These are phyloP conservation scores for Fusarium oxysporum DNA, from an alignment of 2,329 filamentous ascomycete species.

Conservation along the genomic window DNA sequence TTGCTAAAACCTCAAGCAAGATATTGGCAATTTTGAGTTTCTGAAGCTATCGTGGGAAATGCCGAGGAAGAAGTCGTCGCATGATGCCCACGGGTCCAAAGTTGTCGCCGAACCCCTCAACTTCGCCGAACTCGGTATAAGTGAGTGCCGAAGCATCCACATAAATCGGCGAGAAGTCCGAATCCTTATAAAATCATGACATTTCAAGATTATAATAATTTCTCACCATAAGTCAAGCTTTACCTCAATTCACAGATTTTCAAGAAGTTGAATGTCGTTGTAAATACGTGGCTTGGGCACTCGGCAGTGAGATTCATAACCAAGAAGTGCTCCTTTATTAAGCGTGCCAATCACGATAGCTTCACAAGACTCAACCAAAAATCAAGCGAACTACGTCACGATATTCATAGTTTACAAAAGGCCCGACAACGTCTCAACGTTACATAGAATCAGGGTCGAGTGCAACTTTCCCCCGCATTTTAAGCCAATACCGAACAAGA, in stretches of 20 bases:
- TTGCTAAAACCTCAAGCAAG: fast-evolving
- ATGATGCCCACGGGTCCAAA: not conserved
- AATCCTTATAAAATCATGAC: not conserved
- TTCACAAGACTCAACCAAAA: not conserved
- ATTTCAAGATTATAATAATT: fast-evolving
- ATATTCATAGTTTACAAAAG: slow-evolving; percentile 2
- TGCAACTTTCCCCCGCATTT: slow-evolving; percentile 6
- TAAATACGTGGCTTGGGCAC: not conserved
- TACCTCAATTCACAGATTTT: not conserved
- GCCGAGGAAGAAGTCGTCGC: not conserved
- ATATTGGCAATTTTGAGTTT: fast-evolving
- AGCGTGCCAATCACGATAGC: slow-evolving; percentile 9
- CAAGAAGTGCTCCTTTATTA: not conserved
- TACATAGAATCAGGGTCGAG: slow-evolving; percentile 9
- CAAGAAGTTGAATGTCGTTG: not conserved
- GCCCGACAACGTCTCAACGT: slow-evolving; percentile 17
- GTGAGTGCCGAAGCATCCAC: slow-evolving; percentile 3
- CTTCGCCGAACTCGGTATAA: slow-evolving; percentile 9
- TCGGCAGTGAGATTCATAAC: not conserved
- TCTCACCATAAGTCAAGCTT: not conserved
- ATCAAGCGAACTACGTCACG: slow-evolving; percentile 14
- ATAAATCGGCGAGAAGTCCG: not conserved
- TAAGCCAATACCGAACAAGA: slow-evolving; percentile 1
- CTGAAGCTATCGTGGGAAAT: slow-evolving; percentile 12
- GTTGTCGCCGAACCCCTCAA: slow-evolving; percentile 11